These are phyloP conservation scores for Ampelomyces quisqualis DNA, from an alignment of 2,329 filamentous ascomycete genomes.

Conservation along the genomic window DNA sequence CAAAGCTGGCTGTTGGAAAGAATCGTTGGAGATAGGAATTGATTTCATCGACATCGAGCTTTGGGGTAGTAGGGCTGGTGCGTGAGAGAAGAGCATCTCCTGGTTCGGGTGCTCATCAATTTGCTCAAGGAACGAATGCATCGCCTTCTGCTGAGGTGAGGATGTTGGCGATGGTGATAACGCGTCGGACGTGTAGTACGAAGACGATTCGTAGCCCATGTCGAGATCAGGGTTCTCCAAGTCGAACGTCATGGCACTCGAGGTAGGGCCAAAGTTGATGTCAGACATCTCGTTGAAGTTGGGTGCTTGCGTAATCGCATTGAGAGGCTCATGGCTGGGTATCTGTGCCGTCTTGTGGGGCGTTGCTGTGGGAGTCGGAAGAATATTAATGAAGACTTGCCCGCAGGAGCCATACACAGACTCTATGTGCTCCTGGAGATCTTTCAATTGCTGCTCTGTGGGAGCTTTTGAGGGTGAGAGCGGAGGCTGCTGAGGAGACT, in stretches of 20 bases:
- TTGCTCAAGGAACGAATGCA: constrained; percentile 39
- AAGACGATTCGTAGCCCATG: constrained; percentile 52
- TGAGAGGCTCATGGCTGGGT: constrained; percentile 49
- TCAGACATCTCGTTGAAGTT: constrained; percentile 58
- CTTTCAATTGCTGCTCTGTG: constrained; percentile 45
- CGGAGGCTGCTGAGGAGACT: constrained; percentile 39
- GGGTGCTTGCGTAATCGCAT: constrained; percentile 58
- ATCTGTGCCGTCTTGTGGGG: constrained; percentile 46
- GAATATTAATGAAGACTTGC: constrained; percentile 49
- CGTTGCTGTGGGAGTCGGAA: constrained; percentile 55
- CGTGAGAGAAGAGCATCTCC: constrained; percentile 36
- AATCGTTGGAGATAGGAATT: constrained; percentile 19
- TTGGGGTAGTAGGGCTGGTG: constrained; percentile 26
- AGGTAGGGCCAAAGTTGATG: constrained; percentile 48
- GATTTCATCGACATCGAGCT: constrained; percentile 24
- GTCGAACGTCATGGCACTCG: constrained; percentile 43
- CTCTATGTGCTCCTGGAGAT: constrained; percentile 48
- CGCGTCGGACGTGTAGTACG: constrained; percentile 54
- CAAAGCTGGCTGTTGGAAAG: constrained; percentile 20
- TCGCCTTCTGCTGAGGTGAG: constrained; percentile 40
- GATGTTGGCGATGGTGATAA: constrained; percentile 48
- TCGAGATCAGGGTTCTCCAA: constrained; percentile 46
- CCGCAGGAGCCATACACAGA: constrained; percentile 47
- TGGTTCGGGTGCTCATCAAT: constrained; percentile 36
- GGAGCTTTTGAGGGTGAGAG: constrained; percentile 39